Conservation (phyloP, 78 protist genomes). For the Monosiga brevicollis region DNA sequence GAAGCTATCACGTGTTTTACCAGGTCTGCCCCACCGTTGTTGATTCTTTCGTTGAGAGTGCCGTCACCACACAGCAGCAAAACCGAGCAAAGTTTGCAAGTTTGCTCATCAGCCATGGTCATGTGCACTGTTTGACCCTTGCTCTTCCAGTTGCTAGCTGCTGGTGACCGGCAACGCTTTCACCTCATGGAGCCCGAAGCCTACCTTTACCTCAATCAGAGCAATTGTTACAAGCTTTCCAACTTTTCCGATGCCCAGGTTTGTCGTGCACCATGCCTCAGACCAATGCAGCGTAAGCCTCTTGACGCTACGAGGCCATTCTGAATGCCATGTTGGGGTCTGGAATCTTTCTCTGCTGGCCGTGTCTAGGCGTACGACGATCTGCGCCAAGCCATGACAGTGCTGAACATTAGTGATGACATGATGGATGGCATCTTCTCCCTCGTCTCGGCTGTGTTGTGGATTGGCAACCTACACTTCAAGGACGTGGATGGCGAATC, state of each 20-base stretch:
- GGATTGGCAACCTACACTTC: conserved; percentile 49
- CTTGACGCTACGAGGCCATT: neutral
- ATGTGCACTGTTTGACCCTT: too few relatives aligned
- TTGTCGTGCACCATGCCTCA: too few relatives aligned
- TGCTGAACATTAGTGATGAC: neutral
- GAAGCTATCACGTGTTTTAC: conserved; percentile 54
- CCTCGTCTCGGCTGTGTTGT: conserved; percentile 28
- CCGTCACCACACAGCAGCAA: too few relatives aligned
- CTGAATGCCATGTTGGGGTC: too few relatives aligned
- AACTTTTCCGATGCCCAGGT: neutral
- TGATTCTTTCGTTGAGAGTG: neutral
- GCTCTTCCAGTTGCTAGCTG: neutral
- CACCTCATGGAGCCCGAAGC: neutral
- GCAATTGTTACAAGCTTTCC: neutral
- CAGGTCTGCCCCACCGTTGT: conserved; percentile 10
- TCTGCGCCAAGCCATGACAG: neutral
- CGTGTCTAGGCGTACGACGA: neutral
- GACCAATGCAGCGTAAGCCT: neutral
- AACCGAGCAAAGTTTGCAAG: too few relatives aligned
- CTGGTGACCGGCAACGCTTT: neutral
- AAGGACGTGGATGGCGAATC: neutral
- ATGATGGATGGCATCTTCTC: neutral
- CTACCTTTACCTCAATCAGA: conserved; percentile 27
- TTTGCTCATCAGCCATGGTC: too few relatives aligned
- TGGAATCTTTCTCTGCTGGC: neutral